phyloP scores from a whole-genome alignment of 257 asterid genomes.

The Haberlea rhodopensis region DNA sequence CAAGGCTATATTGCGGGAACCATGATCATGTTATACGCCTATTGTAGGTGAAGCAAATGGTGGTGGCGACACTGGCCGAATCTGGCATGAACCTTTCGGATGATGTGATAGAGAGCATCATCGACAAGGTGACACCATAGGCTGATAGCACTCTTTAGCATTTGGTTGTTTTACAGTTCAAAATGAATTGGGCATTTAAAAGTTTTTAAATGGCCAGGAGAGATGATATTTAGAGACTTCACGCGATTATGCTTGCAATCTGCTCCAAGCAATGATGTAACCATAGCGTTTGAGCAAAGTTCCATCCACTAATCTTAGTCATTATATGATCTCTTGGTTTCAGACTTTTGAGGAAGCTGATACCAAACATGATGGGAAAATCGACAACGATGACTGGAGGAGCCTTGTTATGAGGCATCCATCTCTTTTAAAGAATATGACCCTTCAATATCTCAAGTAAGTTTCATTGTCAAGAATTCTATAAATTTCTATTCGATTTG shows the following conservation, averaged over 20 bases:
- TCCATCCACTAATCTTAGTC: conserved; percentile 16
- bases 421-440: conserved; percentile 84
- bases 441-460: conserved; percentile 86
- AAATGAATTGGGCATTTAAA: neutral
- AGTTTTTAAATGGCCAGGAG: neutral
- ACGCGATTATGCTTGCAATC: neutral
- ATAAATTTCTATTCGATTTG: neutral
- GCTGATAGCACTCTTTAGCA: conserved; percentile 4
- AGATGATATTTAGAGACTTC: neutral
- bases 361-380: conserved; percentile 79
- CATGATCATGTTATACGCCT: conserved; percentile 21
- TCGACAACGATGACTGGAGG: conserved; percentile 87
- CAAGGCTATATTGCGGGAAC: conserved; percentile 19
- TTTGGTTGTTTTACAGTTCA: conserved; percentile 7
- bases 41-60: conserved; percentile 90
- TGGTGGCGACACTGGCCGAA: conserved; percentile 94
- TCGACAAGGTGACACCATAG: conserved; percentile 55
- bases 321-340: conserved; percentile 25
- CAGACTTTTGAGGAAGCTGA: conserved; percentile 97
- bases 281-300: neutral
- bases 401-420: conserved; percentile 73
- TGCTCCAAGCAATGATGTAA: neutral
- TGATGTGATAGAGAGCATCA: conserved; percentile 79
- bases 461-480: conserved; percentile 19
- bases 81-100: conserved; percentile 92